Conservation (phyloP, 345 rosid species). For the Salix purpurea region DNA sequence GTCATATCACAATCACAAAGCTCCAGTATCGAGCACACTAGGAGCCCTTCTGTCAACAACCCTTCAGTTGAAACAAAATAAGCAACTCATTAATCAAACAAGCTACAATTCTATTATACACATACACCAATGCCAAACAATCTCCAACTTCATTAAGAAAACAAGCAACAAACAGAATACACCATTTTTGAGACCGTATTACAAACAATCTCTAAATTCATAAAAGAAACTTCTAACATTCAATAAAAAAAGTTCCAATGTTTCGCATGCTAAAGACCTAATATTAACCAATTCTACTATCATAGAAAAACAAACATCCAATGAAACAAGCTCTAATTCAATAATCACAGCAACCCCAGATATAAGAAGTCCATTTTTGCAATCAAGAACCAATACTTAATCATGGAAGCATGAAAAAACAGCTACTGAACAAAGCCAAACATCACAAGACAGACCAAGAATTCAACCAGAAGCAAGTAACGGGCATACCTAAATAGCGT, state of each 20-base stretch:
- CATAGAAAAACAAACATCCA: neutral
- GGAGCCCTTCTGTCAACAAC: neutral
- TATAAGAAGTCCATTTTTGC: neutral
- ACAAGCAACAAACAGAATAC: neutral
- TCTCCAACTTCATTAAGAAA: neutral
- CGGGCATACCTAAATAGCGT: conserved; percentile 12
- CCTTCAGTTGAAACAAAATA: neutral
- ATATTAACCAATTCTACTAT: neutral
- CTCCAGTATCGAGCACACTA: neutral
- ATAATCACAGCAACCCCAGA: conserved; percentile 11
- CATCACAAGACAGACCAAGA: neutral
- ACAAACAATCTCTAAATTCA: conserved; percentile 1
- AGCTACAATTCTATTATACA: neutral
- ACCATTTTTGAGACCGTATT: neutral
- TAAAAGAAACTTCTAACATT: neutral
- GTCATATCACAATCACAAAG: conserved; percentile 20
- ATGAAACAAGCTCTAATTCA: conserved; percentile 7
- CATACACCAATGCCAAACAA: conserved; percentile 5
- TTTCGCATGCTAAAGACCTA: conserved; percentile 3
- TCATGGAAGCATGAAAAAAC: neutral
- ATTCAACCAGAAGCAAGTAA: conserved; percentile 8
- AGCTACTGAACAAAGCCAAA: neutral
- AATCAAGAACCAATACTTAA: conserved; percentile 4
- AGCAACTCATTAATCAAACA: conserved; percentile 2
- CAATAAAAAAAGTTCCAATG: conserved; percentile 6